Evolutionary conservation across 106 monocot species (phyloP).

Genomic region (Triglochin maritima): DNA sequence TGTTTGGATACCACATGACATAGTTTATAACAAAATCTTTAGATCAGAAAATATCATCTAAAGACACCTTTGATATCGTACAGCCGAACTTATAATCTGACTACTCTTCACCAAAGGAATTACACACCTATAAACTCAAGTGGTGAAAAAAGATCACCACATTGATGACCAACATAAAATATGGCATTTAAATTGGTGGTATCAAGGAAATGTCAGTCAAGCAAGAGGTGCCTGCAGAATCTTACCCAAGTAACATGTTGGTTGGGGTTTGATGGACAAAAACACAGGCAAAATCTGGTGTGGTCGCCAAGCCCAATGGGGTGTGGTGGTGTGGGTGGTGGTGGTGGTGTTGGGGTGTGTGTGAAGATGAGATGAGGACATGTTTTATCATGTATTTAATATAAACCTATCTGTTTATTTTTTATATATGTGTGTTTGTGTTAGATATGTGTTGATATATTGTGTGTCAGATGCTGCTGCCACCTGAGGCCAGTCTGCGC

Average conservation of each 20-base stretch:
- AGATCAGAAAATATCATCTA: too few relatives aligned
- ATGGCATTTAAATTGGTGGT: not conserved
- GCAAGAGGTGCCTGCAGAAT: slow-evolving; percentile 61
- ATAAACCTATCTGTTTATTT: not conserved
- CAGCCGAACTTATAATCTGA: too few relatives aligned
- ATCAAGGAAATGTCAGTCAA: slow-evolving; percentile 61
- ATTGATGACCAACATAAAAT: too few relatives aligned
- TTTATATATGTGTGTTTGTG: slow-evolving; percentile 8
- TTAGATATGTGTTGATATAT: slow-evolving; percentile 2
- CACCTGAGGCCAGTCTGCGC: slow-evolving; percentile 29
- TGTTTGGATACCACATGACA: too few relatives aligned
- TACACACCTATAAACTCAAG: too few relatives aligned
- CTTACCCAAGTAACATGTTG: slow-evolving; percentile 24
- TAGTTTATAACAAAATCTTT: too few relatives aligned
- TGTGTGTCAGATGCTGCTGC: slow-evolving; percentile 27
- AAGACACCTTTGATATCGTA: too few relatives aligned
- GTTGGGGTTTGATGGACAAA: slow-evolving; percentile 25
- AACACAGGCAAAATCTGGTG: slow-evolving; percentile 1
- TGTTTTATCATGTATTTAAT: not conserved
- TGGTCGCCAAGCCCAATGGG: not conserved
- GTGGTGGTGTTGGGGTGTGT: not conserved
- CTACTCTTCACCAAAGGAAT: too few relatives aligned
- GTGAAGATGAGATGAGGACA: slow-evolving; percentile 10
- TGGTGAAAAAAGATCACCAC: too few relatives aligned
- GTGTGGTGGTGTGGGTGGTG: not conserved